Base-by-base conservation (phyloP, 148 eudicot genomes). In the Beta vulgaris region DNA sequence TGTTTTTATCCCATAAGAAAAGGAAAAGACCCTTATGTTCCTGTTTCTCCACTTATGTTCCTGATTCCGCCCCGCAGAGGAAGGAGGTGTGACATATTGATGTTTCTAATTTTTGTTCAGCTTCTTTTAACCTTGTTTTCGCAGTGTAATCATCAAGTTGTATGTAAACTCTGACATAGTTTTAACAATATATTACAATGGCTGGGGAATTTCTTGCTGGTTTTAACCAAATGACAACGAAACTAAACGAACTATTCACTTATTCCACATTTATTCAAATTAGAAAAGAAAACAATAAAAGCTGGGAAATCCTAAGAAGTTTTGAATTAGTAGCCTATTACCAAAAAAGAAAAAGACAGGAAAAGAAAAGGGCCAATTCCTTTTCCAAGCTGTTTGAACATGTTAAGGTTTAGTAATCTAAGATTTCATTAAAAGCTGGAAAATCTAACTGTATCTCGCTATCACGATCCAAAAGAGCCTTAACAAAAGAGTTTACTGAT, bases 381-480 rank as follows among this genome's bases (percentile, higher is more conserved):
- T 16, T 25, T 32, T 26, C 23, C 7, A 9, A 16, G 28, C 49
- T 8, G 3, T 13, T 25, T 35, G 19, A 13, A 59, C 28, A 35
- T 61, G 32, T 31, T 53, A 26, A n/a, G 29, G 14, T 36, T 78
- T 77, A 88, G 76, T 80, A 88, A 71, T 86, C 80, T 73, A 83
- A 82, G 73, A 80, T 86, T 36, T 83, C 91, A 73, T 81, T 85
- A 72, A 88, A 84, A 77, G 81, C 81, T 35, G 93, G 93, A 71
- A 90, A 88, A 39, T 83, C 87, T 58, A 78, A 49, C 75, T 82
- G 86, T 85, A 90, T 85, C 69, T 88, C 82, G 6, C 75, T 82
- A 70, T 92, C 93, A 66, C 69, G 88, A 42, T 91, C 90, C 71
- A 92, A 75, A 73, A 92, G 91, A 21, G 85, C 62, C 77, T 92